phyloP scores from a whole-genome alignment of 2,329 filamentous ascomycete genomes.

The Intubia oerlemansii region DNA sequence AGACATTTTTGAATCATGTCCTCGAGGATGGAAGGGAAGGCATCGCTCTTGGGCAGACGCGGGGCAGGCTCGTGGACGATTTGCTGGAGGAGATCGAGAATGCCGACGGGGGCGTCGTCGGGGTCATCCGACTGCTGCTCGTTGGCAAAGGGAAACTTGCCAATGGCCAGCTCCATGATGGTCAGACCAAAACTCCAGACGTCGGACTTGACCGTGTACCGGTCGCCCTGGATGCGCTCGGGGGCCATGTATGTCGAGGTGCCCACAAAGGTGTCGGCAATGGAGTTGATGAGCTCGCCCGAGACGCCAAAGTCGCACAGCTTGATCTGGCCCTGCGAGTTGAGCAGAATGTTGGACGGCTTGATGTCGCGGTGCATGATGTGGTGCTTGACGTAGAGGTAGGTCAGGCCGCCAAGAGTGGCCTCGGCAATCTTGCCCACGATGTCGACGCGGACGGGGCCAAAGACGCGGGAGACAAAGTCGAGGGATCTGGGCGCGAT shows the following conservation, averaged over 20 bases:
- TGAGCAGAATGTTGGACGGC: slow-evolving; percentile 90
- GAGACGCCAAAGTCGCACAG: slow-evolving; percentile 98
- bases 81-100: slow-evolving; percentile 85
- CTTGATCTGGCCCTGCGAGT: slow-evolving; percentile 87
- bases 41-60: slow-evolving; percentile 85
- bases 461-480: slow-evolving; percentile 82
- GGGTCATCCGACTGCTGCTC: slow-evolving; percentile 47
- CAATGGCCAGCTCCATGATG: slow-evolving; percentile 94
- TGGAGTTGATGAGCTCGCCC: slow-evolving; percentile 90
- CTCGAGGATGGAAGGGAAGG: slow-evolving; percentile 84
- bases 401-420: slow-evolving; percentile 78
- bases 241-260: slow-evolving; percentile 99
- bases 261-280: slow-evolving; percentile 94
- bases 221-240: slow-evolving; percentile 89
- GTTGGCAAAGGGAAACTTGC: slow-evolving; percentile 81
- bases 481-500: slow-evolving; percentile 47
- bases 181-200: slow-evolving; percentile 95
- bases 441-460: slow-evolving; percentile 86
- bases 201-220: slow-evolving; percentile 94
- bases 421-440: slow-evolving; percentile 95
- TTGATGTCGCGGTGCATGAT: slow-evolving; percentile 99
- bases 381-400: slow-evolving; percentile 84
- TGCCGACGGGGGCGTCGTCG: slow-evolving; percentile 75
- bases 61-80: slow-evolving; percentile 95
- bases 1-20: slow-evolving; percentile 96